Percentiles rank a stretch among this genome's conserved stretches.
Evolutionary conservation across 345 rosid genomes (phyloP).

Genomic region (Eucalyptus curtisii): DNA sequence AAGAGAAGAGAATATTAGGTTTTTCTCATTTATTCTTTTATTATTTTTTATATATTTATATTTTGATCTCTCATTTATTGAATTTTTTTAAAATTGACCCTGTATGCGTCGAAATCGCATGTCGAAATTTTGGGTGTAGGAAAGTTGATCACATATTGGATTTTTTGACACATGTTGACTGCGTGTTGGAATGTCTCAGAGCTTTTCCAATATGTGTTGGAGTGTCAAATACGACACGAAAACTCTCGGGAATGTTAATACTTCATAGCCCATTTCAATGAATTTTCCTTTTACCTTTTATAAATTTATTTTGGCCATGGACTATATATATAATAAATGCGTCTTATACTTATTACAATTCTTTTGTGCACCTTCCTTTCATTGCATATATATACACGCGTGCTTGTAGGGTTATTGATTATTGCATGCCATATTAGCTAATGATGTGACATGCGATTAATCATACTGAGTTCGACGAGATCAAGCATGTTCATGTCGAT

Average conservation of each 20-base stretch:
- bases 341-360: neutral
- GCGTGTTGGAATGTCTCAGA: accelerated
- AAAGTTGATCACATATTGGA: too few relatives aligned
- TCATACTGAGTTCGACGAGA: neutral
- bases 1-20: too few relatives aligned
- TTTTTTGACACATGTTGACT: too few relatives aligned
- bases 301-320: neutral
- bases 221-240: accelerated
- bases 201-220: too few relatives aligned
- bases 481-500: neutral
- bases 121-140: too few relatives aligned
- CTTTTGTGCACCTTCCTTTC: neutral
- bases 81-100: accelerated
- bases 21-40: too few relatives aligned
- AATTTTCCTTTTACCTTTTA: neutral
- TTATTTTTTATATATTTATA: too few relatives aligned
- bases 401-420: neutral
- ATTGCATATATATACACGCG: too few relatives aligned
- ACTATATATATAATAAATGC: neutral
- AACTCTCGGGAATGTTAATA: accelerated
- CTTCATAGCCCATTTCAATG: too few relatives aligned
- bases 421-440: neutral
- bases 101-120: accelerated
- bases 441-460: too few relatives aligned
- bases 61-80: too few relatives aligned